Conservation (phyloP, 2,329 filamentous ascomycete genomes). For the Ascosphaera apis region DNA sequence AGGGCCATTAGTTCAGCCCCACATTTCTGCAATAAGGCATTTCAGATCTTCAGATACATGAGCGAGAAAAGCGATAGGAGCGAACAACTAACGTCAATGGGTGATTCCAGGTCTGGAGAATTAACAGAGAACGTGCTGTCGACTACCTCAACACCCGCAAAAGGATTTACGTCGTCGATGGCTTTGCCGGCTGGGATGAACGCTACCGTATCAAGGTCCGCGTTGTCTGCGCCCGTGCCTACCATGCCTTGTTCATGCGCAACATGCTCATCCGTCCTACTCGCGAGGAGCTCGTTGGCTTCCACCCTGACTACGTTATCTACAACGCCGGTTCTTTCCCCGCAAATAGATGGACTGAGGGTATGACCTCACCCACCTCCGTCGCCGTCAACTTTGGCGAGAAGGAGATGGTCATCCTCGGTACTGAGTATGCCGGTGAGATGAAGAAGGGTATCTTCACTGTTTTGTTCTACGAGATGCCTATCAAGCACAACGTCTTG, state of each 20-base stretch:
- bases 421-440: slow-evolving; percentile 93
- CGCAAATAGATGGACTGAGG: slow-evolving; percentile 90
- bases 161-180: slow-evolving; percentile 95
- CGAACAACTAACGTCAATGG: too few relatives aligned
- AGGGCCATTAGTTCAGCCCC: too few relatives aligned
- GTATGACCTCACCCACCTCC: slow-evolving; percentile 96
- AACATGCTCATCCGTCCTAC: slow-evolving; percentile 98
- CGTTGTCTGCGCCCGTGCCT: slow-evolving; percentile 94
- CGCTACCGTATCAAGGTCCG: slow-evolving; percentile 95
- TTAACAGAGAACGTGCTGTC: slow-evolving; percentile 95
- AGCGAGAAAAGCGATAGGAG: too few relatives aligned
- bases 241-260: slow-evolving; percentile 99
- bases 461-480: slow-evolving; percentile 99
- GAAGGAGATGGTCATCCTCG: slow-evolving; percentile 99
- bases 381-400: slow-evolving; percentile 98
- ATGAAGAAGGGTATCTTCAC: slow-evolving; percentile 99
- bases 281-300: slow-evolving; percentile 79
- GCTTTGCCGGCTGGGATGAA: slow-evolving; percentile 94
- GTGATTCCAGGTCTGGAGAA: slow-evolving; percentile 99
- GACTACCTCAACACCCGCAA: slow-evolving; percentile 98
- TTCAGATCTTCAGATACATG: too few relatives aligned
- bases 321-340: slow-evolving; percentile 99
- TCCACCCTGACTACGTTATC: slow-evolving; percentile 98
- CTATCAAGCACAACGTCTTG: slow-evolving; percentile 96
- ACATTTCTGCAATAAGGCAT: too few relatives aligned